Base-by-base conservation (phyloP, 768 basidiomycete genomes). In the Lactarius trivialis region DNA sequence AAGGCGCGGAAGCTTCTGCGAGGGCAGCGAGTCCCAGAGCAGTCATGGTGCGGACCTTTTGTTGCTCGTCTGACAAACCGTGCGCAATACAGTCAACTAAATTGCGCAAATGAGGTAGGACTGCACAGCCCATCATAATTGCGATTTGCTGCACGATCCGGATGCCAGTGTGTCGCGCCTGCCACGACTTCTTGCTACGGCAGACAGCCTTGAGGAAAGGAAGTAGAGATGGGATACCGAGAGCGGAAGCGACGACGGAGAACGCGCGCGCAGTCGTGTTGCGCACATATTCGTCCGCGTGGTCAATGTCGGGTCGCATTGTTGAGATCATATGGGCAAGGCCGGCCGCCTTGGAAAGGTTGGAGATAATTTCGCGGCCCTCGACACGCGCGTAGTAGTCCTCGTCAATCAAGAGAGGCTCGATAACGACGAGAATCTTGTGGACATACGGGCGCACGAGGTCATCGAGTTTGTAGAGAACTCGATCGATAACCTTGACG, bases 321-420 rank as follows among this genome's bases (percentile, higher is more conserved):
- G 96, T 99, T 37, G 97, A 99, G 70, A 99, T 99, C 97, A 99
- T 98, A 76, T 99, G 97, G 2, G 97, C 96, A 28, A 99, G 87
- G 75, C 97, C 97, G 33, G 95, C 96, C 12, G 97, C 97, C 75
- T 98, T 99, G 32, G 97, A 96, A 45, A 98, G 79, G 74, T 98
- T 99, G 69, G 93, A 96, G 68, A 98, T 99, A 73, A 99, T 98
- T 78, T 99, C 97, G 36, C 96, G 93, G 67, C 97, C 97, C 77
- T 98, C 97, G 48, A 98, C 94, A 74, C 93, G 91, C 51, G 90
- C 90, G 68, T 92, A 93, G 75, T 93, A 93, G 72, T 98, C 97
- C 73, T 98, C 96, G 74, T 99, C 96, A 70, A 98, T 98, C 71
- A 99, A 85, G 8, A 99, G 82, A 1, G 97, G 97, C 76, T 99